A percentile compares a stretch with the other conserved stretches of the same genome.
Conservation (phyloP, 2,329 filamentous ascomycete species). For the Aphanoascus verrucosus region DNA sequence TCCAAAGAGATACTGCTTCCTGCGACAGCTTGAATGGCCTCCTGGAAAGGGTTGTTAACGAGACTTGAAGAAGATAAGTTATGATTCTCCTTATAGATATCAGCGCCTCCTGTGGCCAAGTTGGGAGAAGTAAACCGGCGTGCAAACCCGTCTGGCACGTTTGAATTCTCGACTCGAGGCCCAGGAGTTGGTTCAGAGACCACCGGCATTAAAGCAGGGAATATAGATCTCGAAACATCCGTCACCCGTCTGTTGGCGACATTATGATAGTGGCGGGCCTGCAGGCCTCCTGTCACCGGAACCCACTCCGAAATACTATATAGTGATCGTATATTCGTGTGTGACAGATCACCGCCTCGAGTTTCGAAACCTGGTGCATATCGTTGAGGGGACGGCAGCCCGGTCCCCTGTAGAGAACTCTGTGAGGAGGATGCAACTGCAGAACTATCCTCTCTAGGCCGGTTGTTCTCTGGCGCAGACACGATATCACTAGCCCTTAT, state of each 20-base stretch:
- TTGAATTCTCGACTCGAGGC: conserved; percentile 1
- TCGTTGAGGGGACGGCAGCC: conserved; percentile 20
- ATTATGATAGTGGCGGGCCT: conserved; percentile 51
- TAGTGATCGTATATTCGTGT: conserved; percentile 32
- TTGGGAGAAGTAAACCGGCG: conserved; percentile 5
- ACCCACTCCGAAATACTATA: conserved; percentile 54
- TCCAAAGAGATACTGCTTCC: conserved; percentile 2
- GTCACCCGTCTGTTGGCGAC: conserved; percentile 53
- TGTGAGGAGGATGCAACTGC: neutral
- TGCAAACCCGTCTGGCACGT: neutral
- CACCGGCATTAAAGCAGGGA: conserved; percentile 13
- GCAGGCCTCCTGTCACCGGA: conserved; percentile 44
- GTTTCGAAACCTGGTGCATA: conserved; percentile 42
- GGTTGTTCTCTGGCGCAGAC: conserved; percentile 8
- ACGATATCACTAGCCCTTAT: conserved; percentile 10
- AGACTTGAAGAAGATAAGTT: conserved; percentile 13
- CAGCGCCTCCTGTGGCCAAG: neutral
- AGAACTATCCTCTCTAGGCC: conserved; percentile 13
- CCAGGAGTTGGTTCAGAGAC: neutral
- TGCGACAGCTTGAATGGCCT: neutral
- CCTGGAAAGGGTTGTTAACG: conserved; percentile 8
- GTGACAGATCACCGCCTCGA: conserved; percentile 8
- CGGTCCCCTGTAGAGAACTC: conserved; percentile 4
- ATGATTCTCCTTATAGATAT: conserved; percentile 1
- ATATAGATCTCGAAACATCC: conserved; percentile 21